Conservation (phyloP, 257 asterid species). For the Catharanthus roseus region DNA sequence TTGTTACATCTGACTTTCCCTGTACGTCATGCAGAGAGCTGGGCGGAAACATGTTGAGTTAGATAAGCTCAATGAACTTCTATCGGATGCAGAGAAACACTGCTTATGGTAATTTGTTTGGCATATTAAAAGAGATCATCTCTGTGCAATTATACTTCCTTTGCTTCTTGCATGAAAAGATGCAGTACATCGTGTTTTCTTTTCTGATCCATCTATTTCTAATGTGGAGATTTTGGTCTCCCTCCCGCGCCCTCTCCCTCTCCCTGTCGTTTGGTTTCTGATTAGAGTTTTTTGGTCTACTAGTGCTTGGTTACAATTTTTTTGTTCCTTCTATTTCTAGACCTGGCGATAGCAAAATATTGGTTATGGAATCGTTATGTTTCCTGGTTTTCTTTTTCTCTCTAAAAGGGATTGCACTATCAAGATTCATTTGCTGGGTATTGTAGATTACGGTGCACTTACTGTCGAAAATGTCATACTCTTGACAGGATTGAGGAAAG, state of each 20-base stretch:
- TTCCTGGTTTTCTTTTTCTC: too few species aligned
- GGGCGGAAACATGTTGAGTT: constrained; percentile 50
- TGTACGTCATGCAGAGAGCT: constrained; percentile 41
- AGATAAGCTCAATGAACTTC: constrained; percentile 47
- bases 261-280: too few species aligned
- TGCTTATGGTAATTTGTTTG: constrained; percentile 52
- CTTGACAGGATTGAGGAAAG: constrained; percentile 70
- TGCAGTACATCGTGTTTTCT: not conserved
- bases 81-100: constrained; percentile 55
- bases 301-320: not conserved
- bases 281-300: too few species aligned
- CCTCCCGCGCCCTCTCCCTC: too few species aligned
- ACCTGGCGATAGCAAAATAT: not conserved
- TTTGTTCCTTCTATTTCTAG: not conserved
- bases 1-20: constrained; percentile 22
- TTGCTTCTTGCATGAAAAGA: not conserved
- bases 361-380: not conserved
- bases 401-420: not conserved
- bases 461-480: constrained; percentile 12
- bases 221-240: not conserved
- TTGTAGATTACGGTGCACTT: constrained; percentile 13
- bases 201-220: not conserved
- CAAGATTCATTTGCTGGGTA: not conserved
- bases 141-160: not conserved
- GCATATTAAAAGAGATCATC: not conserved